Base-by-base conservation (phyloP, 345 rosid genomes). In the Salix viminalis region DNA sequence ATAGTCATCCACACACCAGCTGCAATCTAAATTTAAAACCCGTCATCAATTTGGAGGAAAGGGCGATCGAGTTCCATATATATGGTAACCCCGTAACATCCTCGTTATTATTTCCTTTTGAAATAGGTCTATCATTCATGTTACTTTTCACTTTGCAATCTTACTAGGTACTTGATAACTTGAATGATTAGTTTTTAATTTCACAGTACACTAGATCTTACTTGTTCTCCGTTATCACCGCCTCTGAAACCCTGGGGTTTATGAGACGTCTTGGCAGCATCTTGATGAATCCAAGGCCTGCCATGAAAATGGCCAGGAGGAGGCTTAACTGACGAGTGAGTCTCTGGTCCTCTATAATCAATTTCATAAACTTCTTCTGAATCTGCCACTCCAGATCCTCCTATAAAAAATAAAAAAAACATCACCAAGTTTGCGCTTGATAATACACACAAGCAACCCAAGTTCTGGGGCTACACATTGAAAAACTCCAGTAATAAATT, bases 281-380 rank as follows among this genome's bases (percentile, higher is more conserved):
- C 44, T 12, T 56, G 61, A 48, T 21, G 85, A 28, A 69, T 41
- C 75, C 58, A 70, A 68, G 83, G 82, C 68, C 72, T 75, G 48
- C 79, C 74, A 67, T 67, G 83, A 77, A 78, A 82, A 39, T 72
- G 84, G 69, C 75, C 80, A 11, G 88, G 88, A 10, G 88, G 87
- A 67, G 88, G 86, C 41, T 64, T n/a, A 6, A 71, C 73, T 8
- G 87, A 82, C 1, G 87, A 71, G 67, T 88, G 89, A 32, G 91
- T 86, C 81, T 86, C 84, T 6, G 91, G 91, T 67, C 91, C 91
- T 78, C 85, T 84, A 37, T 88, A 88, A 67, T 88, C 91, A 28
- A 88, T 84, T 30, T 84, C 88, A 61, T 88, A 81, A 2, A 80
- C 74, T 36, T 78, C 83, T 9, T 78, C 83, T 9, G 82, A 64